phyloP scores from a whole-genome alignment of 805 yeast species.

The Yamadazyma akitaensis region DNA sequence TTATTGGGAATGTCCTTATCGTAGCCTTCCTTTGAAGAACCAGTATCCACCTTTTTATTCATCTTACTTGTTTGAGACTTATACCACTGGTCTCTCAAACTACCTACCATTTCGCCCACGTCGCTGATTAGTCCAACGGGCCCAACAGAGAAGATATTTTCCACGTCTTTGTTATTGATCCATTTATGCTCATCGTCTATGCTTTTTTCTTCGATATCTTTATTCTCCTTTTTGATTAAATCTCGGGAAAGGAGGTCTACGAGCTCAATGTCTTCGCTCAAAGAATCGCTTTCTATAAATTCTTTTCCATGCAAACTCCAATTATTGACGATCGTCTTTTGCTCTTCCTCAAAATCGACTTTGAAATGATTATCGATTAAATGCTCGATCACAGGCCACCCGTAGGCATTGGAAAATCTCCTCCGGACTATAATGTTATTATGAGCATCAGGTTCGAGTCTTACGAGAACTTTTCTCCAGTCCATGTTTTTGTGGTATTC shows the following conservation, averaged over 20 bases:
- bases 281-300: conserved; percentile 21
- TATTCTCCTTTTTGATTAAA: conserved; percentile 33
- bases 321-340: conserved; percentile 5
- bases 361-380: conserved; percentile 65
- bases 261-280: conserved; percentile 17
- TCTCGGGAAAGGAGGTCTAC: conserved; percentile 31
- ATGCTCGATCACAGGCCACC: conserved; percentile 91
- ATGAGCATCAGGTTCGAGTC: conserved; percentile 89
- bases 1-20: conserved; percentile 5
- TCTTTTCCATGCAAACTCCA: conserved; percentile 6
- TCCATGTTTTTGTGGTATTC: conserved; percentile 79
- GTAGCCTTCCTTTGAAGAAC: background rate
- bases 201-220: conserved; percentile 27
- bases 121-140: conserved; percentile 70
- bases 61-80: conserved; percentile 1
- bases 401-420: conserved; percentile 87
- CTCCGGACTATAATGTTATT: conserved; percentile 89
- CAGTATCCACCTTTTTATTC: background rate
- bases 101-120: conserved; percentile 56
- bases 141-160: conserved; percentile 51
- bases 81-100: conserved; percentile 37
- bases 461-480: conserved; percentile 91
- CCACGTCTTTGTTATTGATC: conserved; percentile 47
- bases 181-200: conserved; percentile 39
- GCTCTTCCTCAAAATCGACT: conserved; percentile 15